phyloP scores from a whole-genome alignment of 2,329 filamentous ascomycete species.

The Aspergillus ibericus region DNA sequence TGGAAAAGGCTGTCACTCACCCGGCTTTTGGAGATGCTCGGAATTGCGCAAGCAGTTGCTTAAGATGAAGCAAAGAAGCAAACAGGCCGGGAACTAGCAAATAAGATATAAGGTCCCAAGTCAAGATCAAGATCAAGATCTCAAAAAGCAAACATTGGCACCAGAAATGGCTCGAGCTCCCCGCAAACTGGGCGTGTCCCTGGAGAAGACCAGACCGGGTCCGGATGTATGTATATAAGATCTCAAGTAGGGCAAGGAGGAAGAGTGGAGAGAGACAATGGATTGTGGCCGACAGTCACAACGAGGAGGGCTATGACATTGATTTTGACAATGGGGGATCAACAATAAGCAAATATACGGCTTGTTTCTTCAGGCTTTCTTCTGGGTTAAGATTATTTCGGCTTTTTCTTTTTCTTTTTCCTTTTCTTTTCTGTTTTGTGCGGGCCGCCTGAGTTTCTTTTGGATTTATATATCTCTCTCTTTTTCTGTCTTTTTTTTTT shows the following conservation, averaged over 20 bases:
- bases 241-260: background rate
- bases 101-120: conserved; percentile 14
- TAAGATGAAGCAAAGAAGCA: conserved; percentile 13
- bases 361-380: conserved; percentile 5
- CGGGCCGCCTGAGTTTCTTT: background rate
- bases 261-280: conserved; percentile 1
- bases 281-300: conserved; percentile 11
- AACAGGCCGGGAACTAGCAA: conserved; percentile 17
- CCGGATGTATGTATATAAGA: conserved; percentile 11
- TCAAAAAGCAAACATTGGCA: conserved; percentile 16
- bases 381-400: conserved; percentile 5
- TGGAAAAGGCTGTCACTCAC: background rate
- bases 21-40: background rate
- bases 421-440: background rate
- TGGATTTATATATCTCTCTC: background rate
- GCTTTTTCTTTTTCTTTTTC: conserved; percentile 1
- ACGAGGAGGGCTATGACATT: conserved; percentile 15
- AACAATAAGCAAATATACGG: conserved; percentile 17
- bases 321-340: conserved; percentile 17
- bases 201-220: background rate
- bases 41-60: conserved; percentile 3
- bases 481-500: background rate
- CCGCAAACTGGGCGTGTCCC: conserved; percentile 1
- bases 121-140: conserved; percentile 10
- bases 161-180: conserved; percentile 6